Percentiles rank a stretch among this genome's conserved stretches.
phyloP scores from a whole-genome alignment of 257 asterid genomes.

The Solanum commersonii region DNA sequence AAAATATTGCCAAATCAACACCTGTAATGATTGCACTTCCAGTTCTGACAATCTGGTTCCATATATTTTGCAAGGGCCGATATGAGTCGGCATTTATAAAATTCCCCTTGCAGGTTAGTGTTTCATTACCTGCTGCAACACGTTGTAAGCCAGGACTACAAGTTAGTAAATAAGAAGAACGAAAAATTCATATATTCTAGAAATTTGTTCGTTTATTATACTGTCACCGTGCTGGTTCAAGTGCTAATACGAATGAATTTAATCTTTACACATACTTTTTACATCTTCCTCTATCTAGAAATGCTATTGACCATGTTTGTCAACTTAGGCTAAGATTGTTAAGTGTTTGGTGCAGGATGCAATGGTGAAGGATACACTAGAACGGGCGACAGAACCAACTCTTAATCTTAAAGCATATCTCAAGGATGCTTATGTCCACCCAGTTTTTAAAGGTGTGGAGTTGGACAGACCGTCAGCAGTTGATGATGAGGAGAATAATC shows the following conservation, averaged over 20 bases:
- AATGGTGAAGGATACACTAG: slow-evolving; percentile 40
- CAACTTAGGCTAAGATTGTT: neutral
- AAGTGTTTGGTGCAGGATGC: slow-evolving; percentile 34
- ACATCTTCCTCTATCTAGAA: neutral
- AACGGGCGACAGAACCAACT: slow-evolving; percentile 45
- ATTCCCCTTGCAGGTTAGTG: slow-evolving; percentile 69
- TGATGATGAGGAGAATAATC: slow-evolving; percentile 48
- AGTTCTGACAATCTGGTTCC: slow-evolving; percentile 70
- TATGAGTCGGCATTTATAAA: slow-evolving; percentile 60
- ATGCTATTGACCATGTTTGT: neutral
- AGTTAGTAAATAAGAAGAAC: neutral
- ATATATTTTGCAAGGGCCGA: slow-evolving; percentile 58
- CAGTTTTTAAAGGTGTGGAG: slow-evolving; percentile 41
- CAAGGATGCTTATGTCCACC: slow-evolving; percentile 53
- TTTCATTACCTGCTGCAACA: neutral
- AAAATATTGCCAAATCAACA: slow-evolving; percentile 38
- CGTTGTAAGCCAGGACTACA: neutral
- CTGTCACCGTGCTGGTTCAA: neutral
- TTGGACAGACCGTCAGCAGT: slow-evolving; percentile 9
- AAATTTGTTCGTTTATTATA: neutral
- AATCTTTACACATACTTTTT: neutral
- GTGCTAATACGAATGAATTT: neutral
- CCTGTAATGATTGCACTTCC: slow-evolving; percentile 56
- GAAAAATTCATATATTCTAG: neutral
- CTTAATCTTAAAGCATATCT: slow-evolving; percentile 44